Base-by-base conservation (phyloP, 257 asterid species). In the Solanum habrochaites region DNA sequence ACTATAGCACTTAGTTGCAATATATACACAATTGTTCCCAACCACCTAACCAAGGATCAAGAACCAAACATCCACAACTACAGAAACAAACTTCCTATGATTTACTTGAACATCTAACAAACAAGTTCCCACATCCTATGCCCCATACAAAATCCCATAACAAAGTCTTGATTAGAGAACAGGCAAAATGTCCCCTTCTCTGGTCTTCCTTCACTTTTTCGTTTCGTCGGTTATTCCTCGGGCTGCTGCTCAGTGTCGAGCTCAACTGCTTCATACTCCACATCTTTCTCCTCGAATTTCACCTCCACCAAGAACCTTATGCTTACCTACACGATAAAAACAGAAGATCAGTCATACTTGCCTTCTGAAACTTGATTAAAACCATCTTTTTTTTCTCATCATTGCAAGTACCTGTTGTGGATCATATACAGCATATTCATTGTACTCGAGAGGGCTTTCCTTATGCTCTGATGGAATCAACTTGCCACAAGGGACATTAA, bases 351-450 rank as follows among this genome's bases (percentile, higher is more conserved):
- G 39, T 37, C n/a, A 56, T 56, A 56, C 8, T 56, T 18, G 8
- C 3, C n/a, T 75, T 13, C 6, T 4, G 18, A 4, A 23, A 14
- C 29, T 67, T 3, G 1, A 13, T 67, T 8, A 8, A 20, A 18
- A 11, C 18, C 2, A 5, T 52, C 18, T 1, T 74, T 29, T 29
- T 35, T 1, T 37, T 20, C 10, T 13, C 13, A 27, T 13, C 13
- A 27, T 2, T 37, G 5, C 11, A 10, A 73, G 11, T 64, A 94
- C 98, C 96, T 94, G 94, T 14, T 93, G 87, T 12, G 99, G 97
- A 86, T 96, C 91, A 42, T 95, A 97, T 11, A 97, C 94, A 0
- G 99, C 99, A 47, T 95, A 96, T 80, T 97, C 99, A 4, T 95
- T 92, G 88, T 93, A 96, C 88, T 94, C 98, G 0, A 96, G 95